Base-by-base conservation (phyloP, 2,329 filamentous ascomycete genomes). In the Blumeria graminis region DNA sequence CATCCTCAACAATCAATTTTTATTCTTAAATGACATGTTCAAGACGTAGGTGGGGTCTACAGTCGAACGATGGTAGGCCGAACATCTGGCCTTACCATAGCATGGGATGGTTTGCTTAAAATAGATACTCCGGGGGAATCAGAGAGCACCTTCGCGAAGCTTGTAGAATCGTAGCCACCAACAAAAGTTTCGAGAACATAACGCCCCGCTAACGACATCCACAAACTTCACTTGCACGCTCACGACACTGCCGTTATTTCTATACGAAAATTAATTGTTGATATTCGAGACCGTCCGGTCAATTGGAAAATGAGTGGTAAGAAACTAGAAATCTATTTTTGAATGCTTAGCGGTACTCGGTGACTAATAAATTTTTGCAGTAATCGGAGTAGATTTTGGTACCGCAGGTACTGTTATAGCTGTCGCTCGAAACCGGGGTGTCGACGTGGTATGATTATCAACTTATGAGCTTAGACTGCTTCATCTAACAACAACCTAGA, bases 351-450 rank as follows among this genome's bases (percentile, higher is more conserved):
- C 2, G 16, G 46, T 56, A 16, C 60, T 58, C 61, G 62, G 60
- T 63, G 56, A 33, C 33, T 48, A 33, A 14, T n/a, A 28, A 28
- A 28, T 38, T 34, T 57, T 28, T 58, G 18, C 36, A 65, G 64
- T 67, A 56, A 65, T 67, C 57, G 65, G 65, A 56, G 64, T 67
- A 72, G 90, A 96, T 79, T 83, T 96, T 74, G 90, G 90, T 75
- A 87, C 87, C 64, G 81, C 94, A 70, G 94, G 93, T 79, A 94
- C 90, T 70, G 89, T 94, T 68, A 85, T 96, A 72, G 90, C 90
- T 70, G 90, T 96, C 71, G 92, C 92, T 69, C 82, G 92, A 71
- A 96, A 96, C 73, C 89, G 93, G 70, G 92, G 92, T 74, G 92
- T 98, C 71, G 92, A 98, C 76, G 92, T 98, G 70, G 88, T 94